Evolutionary conservation across 2,329 filamentous ascomycete species (phyloP).

Genomic region (Paraconiothyrium brasiliense): DNA sequence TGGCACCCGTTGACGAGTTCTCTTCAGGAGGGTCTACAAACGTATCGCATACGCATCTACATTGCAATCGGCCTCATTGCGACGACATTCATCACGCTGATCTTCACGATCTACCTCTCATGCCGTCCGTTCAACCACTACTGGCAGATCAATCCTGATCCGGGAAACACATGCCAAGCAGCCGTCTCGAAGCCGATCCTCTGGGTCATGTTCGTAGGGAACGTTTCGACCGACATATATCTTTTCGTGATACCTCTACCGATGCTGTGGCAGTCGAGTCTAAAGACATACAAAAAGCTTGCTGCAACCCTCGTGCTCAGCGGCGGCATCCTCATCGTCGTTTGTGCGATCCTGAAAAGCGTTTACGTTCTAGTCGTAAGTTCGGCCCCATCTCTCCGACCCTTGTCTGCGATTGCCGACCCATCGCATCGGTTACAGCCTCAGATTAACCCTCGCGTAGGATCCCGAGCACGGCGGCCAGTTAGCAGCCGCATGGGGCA

Average conservation of each 20-base stretch:
- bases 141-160: conserved; percentile 69
- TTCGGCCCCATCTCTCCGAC: background rate
- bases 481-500: conserved; percentile 57
- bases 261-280: conserved; percentile 62
- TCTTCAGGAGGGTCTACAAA: conserved; percentile 20
- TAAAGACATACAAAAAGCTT: conserved; percentile 62
- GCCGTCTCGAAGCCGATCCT: conserved; percentile 22
- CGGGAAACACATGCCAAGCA: conserved; percentile 50
- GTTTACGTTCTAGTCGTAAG: conserved; percentile 57
- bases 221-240: conserved; percentile 66
- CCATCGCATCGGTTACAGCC: background rate
- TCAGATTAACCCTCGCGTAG: conserved; percentile 12
- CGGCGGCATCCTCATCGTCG: conserved; percentile 65
- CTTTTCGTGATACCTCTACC: conserved; percentile 67
- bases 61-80: conserved; percentile 62
- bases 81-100: conserved; percentile 59
- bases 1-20: background rate
- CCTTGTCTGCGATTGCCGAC: too few species aligned
- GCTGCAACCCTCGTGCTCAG: conserved; percentile 64
- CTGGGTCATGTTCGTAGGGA: conserved; percentile 52
- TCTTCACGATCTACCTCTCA: conserved; percentile 61
- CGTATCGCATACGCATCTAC: conserved; percentile 43
- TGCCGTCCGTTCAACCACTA: conserved; percentile 64
- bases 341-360: conserved; percentile 64
- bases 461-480: conserved; percentile 52